A percentile compares a stretch with the other conserved stretches of the same genome.
phyloP scores from a whole-genome alignment of 176 grass and related monocot genomes.

The bread wheat (Triticum aestivum) region IWGSC_CS_RefSeq_v2.1 NC_057794.1:515384837-515385336 shows the following conservation, averaged over 20 bases:
- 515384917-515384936: background rate
- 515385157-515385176: background rate
- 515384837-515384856: background rate
- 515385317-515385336: constrained; percentile 96
- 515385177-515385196: background rate
- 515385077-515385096: constrained; percentile 91
- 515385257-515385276: background rate
- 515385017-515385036: constrained; percentile 78
- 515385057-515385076: constrained; percentile 96
- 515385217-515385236: background rate
- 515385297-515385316: constrained; percentile 90
- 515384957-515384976: background rate
- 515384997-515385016: constrained; percentile 20
- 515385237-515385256: background rate
- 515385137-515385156: background rate
- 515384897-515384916: background rate
- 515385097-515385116: background rate
- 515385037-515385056: constrained; percentile 86
- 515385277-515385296: background rate
- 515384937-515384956: background rate
- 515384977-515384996: constrained; percentile 15
- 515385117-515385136: constrained; percentile 13
- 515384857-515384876: background rate
- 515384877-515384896: background rate
- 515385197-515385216: constrained; percentile 9